These are phyloP conservation scores for Acer negundo DNA, from an alignment of 345 rosid genomes.

Conservation along the genomic window DNA sequence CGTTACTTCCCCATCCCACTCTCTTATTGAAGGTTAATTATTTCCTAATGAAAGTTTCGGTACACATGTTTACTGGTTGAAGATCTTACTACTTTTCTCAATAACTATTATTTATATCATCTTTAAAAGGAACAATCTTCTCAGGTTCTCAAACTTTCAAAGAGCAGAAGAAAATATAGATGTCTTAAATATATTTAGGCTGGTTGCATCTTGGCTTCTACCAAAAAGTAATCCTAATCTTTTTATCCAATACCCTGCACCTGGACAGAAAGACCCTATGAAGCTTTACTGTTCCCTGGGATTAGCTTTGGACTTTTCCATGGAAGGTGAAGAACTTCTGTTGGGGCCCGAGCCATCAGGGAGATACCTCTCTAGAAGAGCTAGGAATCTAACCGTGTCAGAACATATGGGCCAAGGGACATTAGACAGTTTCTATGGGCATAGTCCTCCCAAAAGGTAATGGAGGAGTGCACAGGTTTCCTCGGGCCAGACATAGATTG, in stretches of 20 bases:
- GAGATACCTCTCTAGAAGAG: too few species aligned
- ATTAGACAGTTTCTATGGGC: too few species aligned
- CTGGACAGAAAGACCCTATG: too few species aligned
- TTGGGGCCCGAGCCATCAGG: too few species aligned
- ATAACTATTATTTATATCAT: neutral
- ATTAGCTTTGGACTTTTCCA: too few species aligned
- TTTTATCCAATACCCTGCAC: neutral
- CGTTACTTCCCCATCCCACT: neutral
- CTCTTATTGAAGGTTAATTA: neutral
- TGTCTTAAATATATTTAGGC: neutral
- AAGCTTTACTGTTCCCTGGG: too few species aligned
- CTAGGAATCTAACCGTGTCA: too few species aligned
- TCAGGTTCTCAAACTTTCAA: neutral
- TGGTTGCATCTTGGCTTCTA: neutral
- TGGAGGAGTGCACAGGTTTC: too few species aligned
- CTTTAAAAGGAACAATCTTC: neutral
- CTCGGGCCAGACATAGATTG: too few species aligned
- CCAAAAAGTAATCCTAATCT: neutral
- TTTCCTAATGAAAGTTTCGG: neutral
- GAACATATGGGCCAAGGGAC: too few species aligned
- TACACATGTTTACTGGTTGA: neutral
- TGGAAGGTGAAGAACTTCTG: too few species aligned
- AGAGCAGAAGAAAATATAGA: neutral
- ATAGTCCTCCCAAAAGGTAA: too few species aligned
- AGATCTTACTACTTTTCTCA: neutral